Evolutionary conservation across 257 asterid genomes (phyloP), one percentile per base, ranked within the genome.

Genomic region (Plectranthus barbatus): DNA sequence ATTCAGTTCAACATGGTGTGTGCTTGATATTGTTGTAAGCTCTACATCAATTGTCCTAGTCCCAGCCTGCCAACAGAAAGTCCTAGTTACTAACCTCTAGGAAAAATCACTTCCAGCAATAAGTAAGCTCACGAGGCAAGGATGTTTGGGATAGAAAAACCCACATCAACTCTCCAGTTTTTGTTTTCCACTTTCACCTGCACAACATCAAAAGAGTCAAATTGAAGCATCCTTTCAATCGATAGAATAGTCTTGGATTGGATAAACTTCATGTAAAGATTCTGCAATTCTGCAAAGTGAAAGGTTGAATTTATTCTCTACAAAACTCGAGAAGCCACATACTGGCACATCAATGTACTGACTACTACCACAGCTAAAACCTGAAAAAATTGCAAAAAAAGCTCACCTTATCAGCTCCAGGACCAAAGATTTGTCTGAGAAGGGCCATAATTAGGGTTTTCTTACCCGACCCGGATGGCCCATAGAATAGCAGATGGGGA

Each of bases 381-480:
- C n/a, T n/a, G 13, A 42, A 44, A 69, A 2, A 0, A n/a, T n/a
- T n/a, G n/a, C n/a, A n/a, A n/a, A n/a, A n/a, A 41, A 47, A 47
- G 13, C 18, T 57, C 21, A 92, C 99, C 94, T 92, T 92, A 69
- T 92, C 99, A 9, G 95, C 91, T 49, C 95, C 81, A 50, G 99
- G 56, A 48, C 99, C 99, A 71, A 92, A 89, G 61, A 92, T 85
- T 76, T 92, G 90, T 46, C 97, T 73, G 71, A 89, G 94, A 71
- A 92, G 94, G 60, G 99, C 97, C 97, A 89, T 89, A 14, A 89
- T 84, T 70, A 89, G 95, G 85, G 99, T 92, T 80, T 92, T 92
- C 74, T 92, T 92, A 46, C 99, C 99, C 49, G 99, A 80, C 60
- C 99, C 97, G 7, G 96, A 76, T 9, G 99, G 99, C 41, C 97